Evolutionary conservation across 306 rosid genomes (phyloP), one percentile per base, ranked within the genome.

Genomic region (Erythrophleum fordii): DNA sequence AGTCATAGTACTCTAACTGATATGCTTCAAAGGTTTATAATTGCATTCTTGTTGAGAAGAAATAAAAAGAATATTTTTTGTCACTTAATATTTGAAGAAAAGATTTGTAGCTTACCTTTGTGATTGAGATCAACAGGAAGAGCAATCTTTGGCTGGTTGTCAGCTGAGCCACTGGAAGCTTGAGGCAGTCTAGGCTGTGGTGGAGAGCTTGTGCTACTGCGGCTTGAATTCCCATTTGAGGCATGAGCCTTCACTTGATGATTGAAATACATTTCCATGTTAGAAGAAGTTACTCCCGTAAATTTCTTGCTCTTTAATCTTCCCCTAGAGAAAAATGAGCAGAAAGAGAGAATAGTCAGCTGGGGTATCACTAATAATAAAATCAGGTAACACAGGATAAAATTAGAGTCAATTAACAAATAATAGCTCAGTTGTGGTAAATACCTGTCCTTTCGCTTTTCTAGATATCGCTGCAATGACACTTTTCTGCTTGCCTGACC

Each of bases 401-500:
- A 75, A 77, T 81, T 67, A 56, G 42, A 49, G 69, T 72, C 77
- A 55, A 53, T 59, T 72, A 72, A 81, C 72, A 80, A 75, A 81
- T 59, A 65, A 67, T 74, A 77, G 87, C 60, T 61, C 37, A 58
- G 62, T 28, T 44, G 73, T 46, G 76, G 78, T 29, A 77, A 59
- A 34, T 82, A 96, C 99, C 99, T 96, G 91, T 93, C 98, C 80
- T 90, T 96, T 73, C 92, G 87, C 92, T 96, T 96, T 83, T 93
- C 98, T 62, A 2, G 91, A 82, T 93, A 96, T 80, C 98, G 94
- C 86, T 96, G 94, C 87, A 96, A 51, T 5, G 91, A 93, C 76
- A 86, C 86, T 88, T 90, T 71, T 78, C 99, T 85, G 91, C 89
- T 92, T 39, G 90, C 94, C 82, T 88, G 97, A 68, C 98, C 97